A percentile compares a stretch with the other conserved stretches of the same genome.
phyloP scores from a whole-genome alignment of 1,139 yeast species.

The Lodderomyces jiufengensis region DNA sequence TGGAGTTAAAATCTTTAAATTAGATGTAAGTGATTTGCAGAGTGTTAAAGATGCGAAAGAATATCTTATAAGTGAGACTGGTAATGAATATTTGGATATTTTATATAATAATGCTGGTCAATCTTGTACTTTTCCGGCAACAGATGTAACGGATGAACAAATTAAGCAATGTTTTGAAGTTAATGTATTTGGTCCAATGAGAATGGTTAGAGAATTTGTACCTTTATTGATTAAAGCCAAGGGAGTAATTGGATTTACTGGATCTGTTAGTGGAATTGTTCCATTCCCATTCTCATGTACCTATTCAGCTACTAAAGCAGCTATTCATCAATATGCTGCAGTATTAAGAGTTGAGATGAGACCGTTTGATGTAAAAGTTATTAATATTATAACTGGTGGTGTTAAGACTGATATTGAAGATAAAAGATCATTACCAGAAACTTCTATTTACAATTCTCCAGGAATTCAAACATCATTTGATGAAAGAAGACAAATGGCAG shows the following conservation, averaged over 20 bases:
- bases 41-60: constrained; percentile 47
- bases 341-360: constrained; percentile 61
- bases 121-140: constrained; percentile 68
- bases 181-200: constrained; percentile 67
- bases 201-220: constrained; percentile 57
- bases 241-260: constrained; percentile 74
- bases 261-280: constrained; percentile 63
- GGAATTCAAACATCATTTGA: constrained; percentile 46
- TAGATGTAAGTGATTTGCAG: constrained; percentile 46
- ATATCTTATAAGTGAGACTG: constrained; percentile 30
- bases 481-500: constrained; percentile 59
- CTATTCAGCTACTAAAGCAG: constrained; percentile 73
- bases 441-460: constrained; percentile 52
- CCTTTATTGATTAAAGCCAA: constrained; percentile 59
- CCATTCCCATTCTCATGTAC: constrained; percentile 71
- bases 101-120: constrained; percentile 58
- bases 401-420: constrained; percentile 61
- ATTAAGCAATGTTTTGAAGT: constrained; percentile 57
- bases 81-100: constrained; percentile 40
- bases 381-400: constrained; percentile 47
- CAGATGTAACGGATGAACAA: constrained; percentile 60
- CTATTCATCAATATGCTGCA: constrained; percentile 66
- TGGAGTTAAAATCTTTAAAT: constrained; percentile 27
- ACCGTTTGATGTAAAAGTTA: constrained; percentile 70
- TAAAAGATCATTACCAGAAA: constrained; percentile 49